Base-by-base conservation (phyloP, 805 yeast species). In the Saccharomycopsis babjevae region DNA sequence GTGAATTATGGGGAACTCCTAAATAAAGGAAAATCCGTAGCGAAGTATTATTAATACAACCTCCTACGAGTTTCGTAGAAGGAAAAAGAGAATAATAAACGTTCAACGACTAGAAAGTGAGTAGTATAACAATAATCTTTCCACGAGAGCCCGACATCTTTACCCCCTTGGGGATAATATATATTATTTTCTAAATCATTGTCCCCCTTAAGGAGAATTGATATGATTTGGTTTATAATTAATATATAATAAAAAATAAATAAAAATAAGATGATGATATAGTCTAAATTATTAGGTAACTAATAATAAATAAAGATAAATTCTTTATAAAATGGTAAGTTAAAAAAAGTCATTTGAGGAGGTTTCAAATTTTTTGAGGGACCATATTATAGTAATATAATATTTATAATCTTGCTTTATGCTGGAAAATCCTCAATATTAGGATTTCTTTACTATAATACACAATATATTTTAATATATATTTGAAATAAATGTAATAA, bases 301-400 rank as follows among this genome's bases (percentile, higher is more conserved):
- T 40, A 38, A 56, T 13, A 25, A 32, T 56, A 38, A 56, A 56
- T 56, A 56, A 32, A 38, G 34, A 40, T 56, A 56, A 56, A 56
- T 11, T 15, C 34, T 56, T 25, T 56, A 56, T 56, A 56, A 56
- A 56, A 56, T 56, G 58, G 46, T 56, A 56, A 56, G 50, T 38
- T 56, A 38, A 38, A 1, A 54, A 60, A 40, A 13, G 64, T 59
- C 63, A 55, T 50, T 10, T 39, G 54, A 57, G 62, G 60, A 56
- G 43, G 55, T 34, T 25, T 18, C 22, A 34, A 34, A 34, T 34
- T 16, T 6, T 8, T 11, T 56, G 25, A 50, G 16, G 34, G 3
- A 57, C 36, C 54, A 10, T 40, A 50, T 40, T 50, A 59, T 59
- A 34, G 39, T 34, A 34, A 34, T 34, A 34, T 34, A 34, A 34